Percentiles rank a stretch among this genome's conserved stretches.
Conservation (phyloP, 768 basidiomycete genomes). For the Panellus pusillus region DNA sequence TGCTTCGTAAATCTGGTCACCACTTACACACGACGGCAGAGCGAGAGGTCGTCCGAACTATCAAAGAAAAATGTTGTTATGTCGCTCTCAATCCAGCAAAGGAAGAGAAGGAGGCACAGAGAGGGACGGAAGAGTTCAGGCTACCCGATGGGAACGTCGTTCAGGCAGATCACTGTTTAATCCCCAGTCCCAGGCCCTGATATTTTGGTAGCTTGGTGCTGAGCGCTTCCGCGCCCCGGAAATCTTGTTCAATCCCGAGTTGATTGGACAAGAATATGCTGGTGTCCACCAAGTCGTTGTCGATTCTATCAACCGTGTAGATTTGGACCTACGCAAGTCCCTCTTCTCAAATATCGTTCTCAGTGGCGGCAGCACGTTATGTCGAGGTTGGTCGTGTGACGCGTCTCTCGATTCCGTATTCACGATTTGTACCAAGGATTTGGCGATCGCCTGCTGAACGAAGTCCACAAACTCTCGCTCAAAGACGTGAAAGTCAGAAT, state of each 20-base stretch:
- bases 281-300: constrained; percentile 98
- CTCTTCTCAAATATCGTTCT: constrained; percentile 96
- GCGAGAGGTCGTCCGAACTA: constrained; percentile 92
- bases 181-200: constrained; percentile 12
- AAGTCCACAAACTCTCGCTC: constrained; percentile 93
- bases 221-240: constrained; percentile 98
- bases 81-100: constrained; percentile 89
- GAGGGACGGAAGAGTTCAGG: constrained; percentile 83
- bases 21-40: constrained; percentile 97
- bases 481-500: constrained; percentile 99
- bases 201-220: constrained; percentile 69
- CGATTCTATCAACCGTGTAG: constrained; percentile 96
- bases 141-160: constrained; percentile 95
- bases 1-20: constrained; percentile 92
- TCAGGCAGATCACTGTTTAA: constrained; percentile 52
- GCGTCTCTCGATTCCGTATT: not conserved
- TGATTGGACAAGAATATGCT: constrained; percentile 94
- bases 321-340: constrained; percentile 92
- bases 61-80: constrained; percentile 99
- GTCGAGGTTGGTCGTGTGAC: constrained; percentile 64
- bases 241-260: constrained; percentile 95
- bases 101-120: constrained; percentile 88
- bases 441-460: constrained; percentile 93
- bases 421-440: constrained; percentile 55
- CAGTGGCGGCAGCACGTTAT: constrained; percentile 94